Percentiles rank a stretch among this genome's conserved stretches.
These are phyloP conservation scores for Fusarium algeriense DNA, from an alignment of 2,329 filamentous ascomycete species.

Conservation along the genomic window DNA sequence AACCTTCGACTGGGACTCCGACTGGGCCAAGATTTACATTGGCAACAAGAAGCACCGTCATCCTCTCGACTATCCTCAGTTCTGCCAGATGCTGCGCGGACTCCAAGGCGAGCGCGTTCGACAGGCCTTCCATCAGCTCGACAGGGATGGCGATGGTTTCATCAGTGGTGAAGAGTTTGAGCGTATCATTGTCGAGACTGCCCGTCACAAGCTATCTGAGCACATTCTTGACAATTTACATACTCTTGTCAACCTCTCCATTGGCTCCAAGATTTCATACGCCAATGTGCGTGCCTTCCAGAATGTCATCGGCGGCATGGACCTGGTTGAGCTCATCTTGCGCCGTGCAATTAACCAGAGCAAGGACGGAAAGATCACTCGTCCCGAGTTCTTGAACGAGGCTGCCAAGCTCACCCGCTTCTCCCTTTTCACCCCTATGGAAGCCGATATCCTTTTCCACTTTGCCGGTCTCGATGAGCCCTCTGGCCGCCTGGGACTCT, in stretches of 20 bases:
- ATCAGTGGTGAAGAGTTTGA: conserved; percentile 97
- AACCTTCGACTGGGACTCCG: conserved; percentile 96
- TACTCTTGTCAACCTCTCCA: conserved; percentile 93
- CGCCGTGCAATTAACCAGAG: conserved; percentile 88
- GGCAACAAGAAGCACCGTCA: conserved; percentile 89
- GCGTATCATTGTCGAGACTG: conserved; percentile 93
- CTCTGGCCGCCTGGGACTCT: conserved; percentile 83
- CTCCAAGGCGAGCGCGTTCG: conserved; percentile 95
- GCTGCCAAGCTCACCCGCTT: conserved; percentile 92
- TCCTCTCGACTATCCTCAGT: conserved; percentile 93
- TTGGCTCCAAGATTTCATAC: conserved; percentile 94
- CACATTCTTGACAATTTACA: conserved; percentile 91
- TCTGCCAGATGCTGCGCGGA: conserved; percentile 97
- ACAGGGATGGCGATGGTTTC: conserved; percentile 92
- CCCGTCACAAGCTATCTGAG: conserved; percentile 96
- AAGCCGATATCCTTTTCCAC: conserved; percentile 98
- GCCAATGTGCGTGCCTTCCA: conserved; percentile 98
- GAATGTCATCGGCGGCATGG: conserved; percentile 98
- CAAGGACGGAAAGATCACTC: conserved; percentile 90
- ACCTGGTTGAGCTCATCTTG: conserved; percentile 93
- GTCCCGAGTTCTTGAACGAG: conserved; percentile 94
- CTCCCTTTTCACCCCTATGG: conserved; percentile 97
- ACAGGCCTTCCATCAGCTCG: conserved; percentile 93
- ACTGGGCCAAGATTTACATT: conserved; percentile 96
- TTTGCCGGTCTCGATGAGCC: conserved; percentile 94